Evolutionary conservation across 108 stramenopile species (phyloP).

Genomic region (Phaeodactylum tricornutum): DNA sequence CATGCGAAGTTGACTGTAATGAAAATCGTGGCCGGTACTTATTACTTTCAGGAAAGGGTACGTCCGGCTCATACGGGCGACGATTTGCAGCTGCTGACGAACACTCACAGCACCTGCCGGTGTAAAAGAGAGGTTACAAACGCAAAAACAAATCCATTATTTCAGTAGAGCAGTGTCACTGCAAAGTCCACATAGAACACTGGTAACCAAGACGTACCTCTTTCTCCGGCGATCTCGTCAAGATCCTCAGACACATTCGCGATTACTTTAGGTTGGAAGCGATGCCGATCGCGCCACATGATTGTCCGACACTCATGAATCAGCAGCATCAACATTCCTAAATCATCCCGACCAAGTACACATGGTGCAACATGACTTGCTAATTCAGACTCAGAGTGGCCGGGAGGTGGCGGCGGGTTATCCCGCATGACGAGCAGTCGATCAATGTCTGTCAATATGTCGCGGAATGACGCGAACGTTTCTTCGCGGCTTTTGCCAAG

Average conservation of each 20-base stretch:
- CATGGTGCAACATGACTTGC: not conserved
- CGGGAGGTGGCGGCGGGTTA: constrained; percentile 38
- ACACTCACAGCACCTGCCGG: constrained; percentile 75
- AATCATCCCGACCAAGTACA: constrained; percentile 50
- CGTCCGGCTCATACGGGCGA: constrained; percentile 72
- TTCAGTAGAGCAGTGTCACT: too few relatives aligned
- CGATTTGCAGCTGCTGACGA: constrained; percentile 70
- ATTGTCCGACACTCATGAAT: constrained; percentile 76
- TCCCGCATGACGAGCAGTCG: constrained; percentile 79
- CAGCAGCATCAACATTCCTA: constrained; percentile 85
- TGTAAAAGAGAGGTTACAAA: too few relatives aligned
- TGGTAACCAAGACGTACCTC: too few relatives aligned
- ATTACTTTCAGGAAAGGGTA: constrained; percentile 75
- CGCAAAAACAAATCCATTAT: too few relatives aligned
- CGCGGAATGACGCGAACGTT: constrained; percentile 58
- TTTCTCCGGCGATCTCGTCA: constrained; percentile 80
- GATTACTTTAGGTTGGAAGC: constrained; percentile 43
- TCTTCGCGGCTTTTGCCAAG: constrained; percentile 66
- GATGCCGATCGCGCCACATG: constrained; percentile 60
- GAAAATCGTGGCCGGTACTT: constrained; percentile 7
- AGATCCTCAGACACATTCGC: constrained; percentile 78
- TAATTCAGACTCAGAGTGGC: not conserved
- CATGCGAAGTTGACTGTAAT: constrained; percentile 1
- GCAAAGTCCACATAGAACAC: too few relatives aligned
- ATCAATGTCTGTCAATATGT: constrained; percentile 74